Base-by-base conservation (phyloP, 805 yeast genomes). In the Candida mattraensis region DNA sequence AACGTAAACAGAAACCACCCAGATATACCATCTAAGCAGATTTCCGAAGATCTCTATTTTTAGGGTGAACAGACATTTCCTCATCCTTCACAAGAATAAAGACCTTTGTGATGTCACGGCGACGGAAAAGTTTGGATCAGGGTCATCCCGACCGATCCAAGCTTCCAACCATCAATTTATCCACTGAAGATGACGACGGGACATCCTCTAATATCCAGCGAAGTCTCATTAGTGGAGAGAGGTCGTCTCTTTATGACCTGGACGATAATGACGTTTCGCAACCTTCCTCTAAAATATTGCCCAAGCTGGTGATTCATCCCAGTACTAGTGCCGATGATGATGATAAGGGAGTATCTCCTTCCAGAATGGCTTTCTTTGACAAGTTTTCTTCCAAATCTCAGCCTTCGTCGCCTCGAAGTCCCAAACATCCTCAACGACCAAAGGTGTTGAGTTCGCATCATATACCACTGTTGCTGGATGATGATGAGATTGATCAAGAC, bases 401-500 rank as follows among this genome's bases (percentile, higher is more conserved):
- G n/a, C n/a, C n/a, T n/a, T n/a, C n/a, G 18, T 26, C 37, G 3
- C 34, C 38, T 8, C 11, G 18, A 6, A 37, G 36, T 13, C 19
- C 39, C 11, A 14, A 20, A 24, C 31, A 30, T 9, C 16, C 10
- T 11, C 40, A 21, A 7, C 34, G 24, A 14, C 33, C 28, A 7
- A 26, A 20, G 15, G 24, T 25, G 7, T 27, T 24, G 24, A 24
- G 22, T n/a, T 3, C 23, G 15, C 24, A 27, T 21, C 41, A 28
- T 5, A 17, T 46, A 9, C 37, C 42, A 6, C 24, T 35, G 5
- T 29, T 42, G 9, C 32, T 35, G 18, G 50, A 40, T 26, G 41
- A n/a, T n/a, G n/a, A 32, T 17, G 48, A 39, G 18, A 17, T 45
- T 21, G 44, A 43, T n/a, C 41, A 41, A 7, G 53, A 48, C n/a